phyloP scores from a whole-genome alignment of 139 green algal genomes.

The Marvania coccoides region DNA sequence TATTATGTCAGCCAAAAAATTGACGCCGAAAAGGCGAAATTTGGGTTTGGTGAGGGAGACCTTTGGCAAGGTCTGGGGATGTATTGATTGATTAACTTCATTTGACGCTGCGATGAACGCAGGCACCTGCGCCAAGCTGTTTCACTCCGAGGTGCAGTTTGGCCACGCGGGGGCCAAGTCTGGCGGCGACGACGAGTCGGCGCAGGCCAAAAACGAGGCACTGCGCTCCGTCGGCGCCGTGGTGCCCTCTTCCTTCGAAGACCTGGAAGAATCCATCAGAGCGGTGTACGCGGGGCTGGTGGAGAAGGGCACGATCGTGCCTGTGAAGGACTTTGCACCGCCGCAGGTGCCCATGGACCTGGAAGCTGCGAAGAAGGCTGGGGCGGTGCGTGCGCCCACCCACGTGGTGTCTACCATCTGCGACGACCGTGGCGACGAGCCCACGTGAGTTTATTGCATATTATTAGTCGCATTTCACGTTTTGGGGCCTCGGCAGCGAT shows the following conservation, averaged over 20 bases:
- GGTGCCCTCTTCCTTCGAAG: constrained; percentile 87
- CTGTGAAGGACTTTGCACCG: constrained; percentile 37
- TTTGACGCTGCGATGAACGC: too few relatives aligned
- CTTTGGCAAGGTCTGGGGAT: too few relatives aligned
- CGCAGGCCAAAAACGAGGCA: constrained; percentile 86
- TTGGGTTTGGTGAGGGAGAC: too few relatives aligned
- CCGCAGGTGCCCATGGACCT: constrained; percentile 70
- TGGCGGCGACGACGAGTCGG: constrained; percentile 58
- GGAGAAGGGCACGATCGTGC: constrained; percentile 44
- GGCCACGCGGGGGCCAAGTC: constrained; percentile 80
- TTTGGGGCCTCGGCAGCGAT: too few relatives aligned
- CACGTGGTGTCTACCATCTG: constrained; percentile 89
- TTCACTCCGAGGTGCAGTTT: constrained; percentile 94
- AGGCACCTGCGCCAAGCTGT: constrained; percentile 90
- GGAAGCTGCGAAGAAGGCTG: constrained; percentile 61
- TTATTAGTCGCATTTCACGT: too few relatives aligned
- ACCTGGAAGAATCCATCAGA: constrained; percentile 62
- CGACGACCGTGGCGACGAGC: constrained; percentile 90
- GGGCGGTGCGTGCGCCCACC: constrained; percentile 77
- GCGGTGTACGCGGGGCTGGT: constrained; percentile 52
- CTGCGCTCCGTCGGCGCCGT: constrained; percentile 73
- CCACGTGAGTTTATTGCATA: constrained; percentile 61
- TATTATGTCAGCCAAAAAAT: too few relatives aligned
- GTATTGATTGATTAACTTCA: too few relatives aligned
- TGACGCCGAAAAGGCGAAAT: too few relatives aligned